Conservation (phyloP, 495 filamentous ascomycete genomes). For the Glutinoglossum americanum region DNA sequence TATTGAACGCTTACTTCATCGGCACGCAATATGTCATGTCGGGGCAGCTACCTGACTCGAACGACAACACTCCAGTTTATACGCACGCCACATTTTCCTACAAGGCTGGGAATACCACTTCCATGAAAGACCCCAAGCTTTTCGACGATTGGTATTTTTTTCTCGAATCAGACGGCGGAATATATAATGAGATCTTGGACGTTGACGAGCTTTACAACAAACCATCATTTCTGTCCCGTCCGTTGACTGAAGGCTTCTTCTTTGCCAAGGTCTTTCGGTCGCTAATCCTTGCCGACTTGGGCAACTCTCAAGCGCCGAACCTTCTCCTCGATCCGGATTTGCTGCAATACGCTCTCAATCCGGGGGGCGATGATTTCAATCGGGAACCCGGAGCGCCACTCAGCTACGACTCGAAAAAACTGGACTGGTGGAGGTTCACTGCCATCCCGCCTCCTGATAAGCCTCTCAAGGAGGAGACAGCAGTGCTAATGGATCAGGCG, state of each 20-base stretch:
- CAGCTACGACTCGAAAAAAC: not conserved
- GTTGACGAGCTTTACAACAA: slow-evolving; percentile 5
- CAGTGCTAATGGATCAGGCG: not conserved
- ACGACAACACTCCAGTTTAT: slow-evolving; percentile 1
- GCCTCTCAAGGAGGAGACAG: not conserved
- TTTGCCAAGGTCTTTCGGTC: slow-evolving; percentile 6
- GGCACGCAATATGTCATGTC: slow-evolving; percentile 5
- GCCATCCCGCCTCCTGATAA: not conserved
- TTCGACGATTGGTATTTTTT: not conserved
- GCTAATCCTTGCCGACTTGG: slow-evolving; percentile 6
- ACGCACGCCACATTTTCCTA: not conserved
- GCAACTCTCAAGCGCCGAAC: slow-evolving; percentile 5
- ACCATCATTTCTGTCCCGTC: slow-evolving; percentile 3
- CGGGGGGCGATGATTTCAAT: slow-evolving; percentile 6
- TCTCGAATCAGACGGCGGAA: not conserved
- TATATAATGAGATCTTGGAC: not conserved
- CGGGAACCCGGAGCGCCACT: not conserved
- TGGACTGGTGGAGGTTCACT: not conserved
- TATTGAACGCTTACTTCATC: slow-evolving; percentile 7
- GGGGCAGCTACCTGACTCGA: slow-evolving; percentile 1
- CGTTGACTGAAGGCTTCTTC: slow-evolving; percentile 5
- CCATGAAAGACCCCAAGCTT: not conserved
- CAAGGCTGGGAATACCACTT: not conserved
- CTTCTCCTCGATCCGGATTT: slow-evolving; percentile 5
- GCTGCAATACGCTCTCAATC: slow-evolving; percentile 6